Base-by-base conservation (phyloP, 2,329 filamentous ascomycete species). In the Colletotrichum paranaense region DNA sequence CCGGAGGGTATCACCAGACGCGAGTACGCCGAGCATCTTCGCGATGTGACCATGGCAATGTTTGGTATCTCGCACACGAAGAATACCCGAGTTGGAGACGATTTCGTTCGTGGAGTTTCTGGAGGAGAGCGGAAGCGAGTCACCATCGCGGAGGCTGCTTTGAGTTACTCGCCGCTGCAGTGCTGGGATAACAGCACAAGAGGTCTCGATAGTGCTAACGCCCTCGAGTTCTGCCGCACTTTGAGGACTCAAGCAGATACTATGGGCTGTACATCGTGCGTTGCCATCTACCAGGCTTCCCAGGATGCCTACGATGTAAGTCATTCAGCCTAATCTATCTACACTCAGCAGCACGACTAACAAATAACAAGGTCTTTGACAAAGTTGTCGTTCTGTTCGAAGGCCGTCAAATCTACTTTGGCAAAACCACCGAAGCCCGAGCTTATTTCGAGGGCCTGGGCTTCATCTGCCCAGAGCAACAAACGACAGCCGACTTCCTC, bases 401-500 rank as follows among this genome's bases (percentile, higher is more conserved):
- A 75, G 92, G 92, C 8, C 88, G 88, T 68, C 90, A 92, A 76
- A 90, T 92, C 67, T 94, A 88, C 82, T 94, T 91, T 67, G 92
- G 93, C 16, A 85, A 84, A 2, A 87, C 88, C 0, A 85, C 86
- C 8, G 84, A 89, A 16, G 92, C 92, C 1, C 91, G 88, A 74
- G 80, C 85, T 16, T 94, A 92, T 80, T 94, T 94, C 77, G 84
- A 90, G 69, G 82, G 87, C 26, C 84, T 94, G 71, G 92, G 93
- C 0, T 94, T 93, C 76, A 84, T 89, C 35, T 92, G 83, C 32
- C 84, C 84, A 1, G 82, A 84, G 4, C 80, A 84, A 53, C 84
- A 92, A 77, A 95, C 93, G 0, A 94, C 92, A 1, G 90, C 92
- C 1, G 93, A 95, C 79, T 95, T 95, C 82, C 82, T 95, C 62